phyloP scores from a whole-genome alignment of 371 early-diverging fungal species.

The Apophysomyces ossiformis region DNA sequence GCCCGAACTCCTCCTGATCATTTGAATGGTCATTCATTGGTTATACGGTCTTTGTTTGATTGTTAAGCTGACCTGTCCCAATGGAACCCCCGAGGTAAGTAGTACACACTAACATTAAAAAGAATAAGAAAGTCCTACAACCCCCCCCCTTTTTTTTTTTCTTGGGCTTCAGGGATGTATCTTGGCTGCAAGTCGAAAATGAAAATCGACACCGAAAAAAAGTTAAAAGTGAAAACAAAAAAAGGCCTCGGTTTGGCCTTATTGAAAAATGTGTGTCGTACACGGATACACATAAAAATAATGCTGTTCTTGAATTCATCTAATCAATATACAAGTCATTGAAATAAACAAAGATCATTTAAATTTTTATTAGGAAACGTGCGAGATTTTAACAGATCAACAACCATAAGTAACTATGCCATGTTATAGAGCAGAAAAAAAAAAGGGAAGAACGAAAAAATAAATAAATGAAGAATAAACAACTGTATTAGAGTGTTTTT shows the following conservation, averaged over 20 bases:
- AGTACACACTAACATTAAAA: neutral
- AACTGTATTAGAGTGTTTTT: no score
- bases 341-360: no score
- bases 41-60: no score
- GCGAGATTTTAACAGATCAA: no score
- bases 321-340: neutral
- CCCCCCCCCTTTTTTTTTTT: neutral
- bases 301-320: neutral
- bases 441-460: no score
- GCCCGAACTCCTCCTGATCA: no score
- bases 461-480: no score
- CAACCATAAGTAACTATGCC: no score
- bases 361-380: no score
- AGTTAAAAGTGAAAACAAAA: neutral
- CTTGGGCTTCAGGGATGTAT: neutral
- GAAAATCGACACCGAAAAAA: neutral
- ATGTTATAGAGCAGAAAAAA: no score
- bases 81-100: neutral
- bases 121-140: neutral
- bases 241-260: neutral
- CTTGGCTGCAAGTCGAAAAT: neutral
- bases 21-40: no score
- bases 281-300: neutral
- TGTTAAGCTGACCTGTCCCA: neutral
- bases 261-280: slow-evolving; percentile 7